Conservation (phyloP, 2,329 filamentous ascomycete genomes). For the Diaporthe aspalathi region DNA sequence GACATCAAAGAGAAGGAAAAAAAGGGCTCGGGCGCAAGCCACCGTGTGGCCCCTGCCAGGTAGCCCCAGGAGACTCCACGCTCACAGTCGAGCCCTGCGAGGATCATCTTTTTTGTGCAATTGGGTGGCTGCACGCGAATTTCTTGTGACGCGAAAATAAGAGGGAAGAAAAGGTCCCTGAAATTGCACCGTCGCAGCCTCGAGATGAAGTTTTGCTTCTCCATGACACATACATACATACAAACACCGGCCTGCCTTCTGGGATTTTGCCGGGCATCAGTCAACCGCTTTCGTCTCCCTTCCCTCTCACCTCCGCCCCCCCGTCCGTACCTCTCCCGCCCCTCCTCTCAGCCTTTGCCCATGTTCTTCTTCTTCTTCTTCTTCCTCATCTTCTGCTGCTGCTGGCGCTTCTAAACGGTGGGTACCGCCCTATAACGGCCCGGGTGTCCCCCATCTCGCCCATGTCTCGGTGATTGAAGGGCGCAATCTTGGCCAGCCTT, state of each 20-base stretch:
- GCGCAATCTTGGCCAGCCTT: slow-evolving; percentile 16
- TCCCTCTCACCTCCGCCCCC: background rate
- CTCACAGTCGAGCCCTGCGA: slow-evolving; percentile 29
- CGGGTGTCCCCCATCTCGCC: slow-evolving; percentile 18
- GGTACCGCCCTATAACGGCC: slow-evolving; percentile 7
- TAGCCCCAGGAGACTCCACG: slow-evolving; percentile 15
- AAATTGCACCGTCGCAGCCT: slow-evolving; percentile 29
- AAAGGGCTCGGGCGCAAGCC: slow-evolving; percentile 10
- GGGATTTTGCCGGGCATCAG: slow-evolving; percentile 5
- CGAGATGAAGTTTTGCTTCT: slow-evolving; percentile 31
- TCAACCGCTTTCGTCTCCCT: background rate
- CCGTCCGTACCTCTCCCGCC: background rate
- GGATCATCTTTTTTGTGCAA: slow-evolving; percentile 15
- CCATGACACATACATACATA: slow-evolving; percentile 20
- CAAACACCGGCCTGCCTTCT: background rate
- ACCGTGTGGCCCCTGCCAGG: slow-evolving; percentile 17
- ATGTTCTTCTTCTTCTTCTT: background rate
- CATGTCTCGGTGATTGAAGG: slow-evolving; percentile 30
- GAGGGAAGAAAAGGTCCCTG: background rate
- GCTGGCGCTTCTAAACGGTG: slow-evolving; percentile 2
- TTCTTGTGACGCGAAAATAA: slow-evolving; percentile 7
- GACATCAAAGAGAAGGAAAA: background rate
- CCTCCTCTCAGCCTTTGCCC: background rate
- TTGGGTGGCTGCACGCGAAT: background rate
- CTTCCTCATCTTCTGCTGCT: background rate